Conservation (phyloP, 768 basidiomycete genomes). For the Jaapia argillacea region DNA sequence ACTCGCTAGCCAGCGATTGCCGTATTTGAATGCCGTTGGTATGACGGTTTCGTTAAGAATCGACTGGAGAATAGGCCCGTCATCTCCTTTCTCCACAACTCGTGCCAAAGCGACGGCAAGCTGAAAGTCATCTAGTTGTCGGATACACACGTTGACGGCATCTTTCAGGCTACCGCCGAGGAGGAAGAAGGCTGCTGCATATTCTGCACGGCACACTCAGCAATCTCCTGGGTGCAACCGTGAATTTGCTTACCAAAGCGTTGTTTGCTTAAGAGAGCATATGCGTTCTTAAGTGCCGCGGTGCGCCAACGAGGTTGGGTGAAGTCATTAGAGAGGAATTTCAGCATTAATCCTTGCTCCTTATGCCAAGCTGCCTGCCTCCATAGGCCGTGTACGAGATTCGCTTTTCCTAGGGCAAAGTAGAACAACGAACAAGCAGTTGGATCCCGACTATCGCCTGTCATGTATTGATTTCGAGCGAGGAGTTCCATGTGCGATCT, state of each 20-base stretch:
- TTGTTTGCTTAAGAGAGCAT: conserved; percentile 81
- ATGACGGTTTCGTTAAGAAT: conserved; percentile 71
- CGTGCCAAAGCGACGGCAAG: conserved; percentile 83
- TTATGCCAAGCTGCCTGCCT: conserved; percentile 90
- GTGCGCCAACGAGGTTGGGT: conserved; percentile 75
- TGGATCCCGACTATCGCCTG: conserved; percentile 80
- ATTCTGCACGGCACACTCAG: conserved; percentile 45
- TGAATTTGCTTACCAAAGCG: conserved; percentile 64
- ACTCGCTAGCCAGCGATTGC: conserved; percentile 88
- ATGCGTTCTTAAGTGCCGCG: conserved; percentile 95
- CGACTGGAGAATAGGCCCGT: conserved; percentile 64
- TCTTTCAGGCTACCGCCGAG: conserved; percentile 84
- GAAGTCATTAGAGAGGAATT: conserved; percentile 90
- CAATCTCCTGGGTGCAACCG: background rate
- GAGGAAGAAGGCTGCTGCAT: conserved; percentile 97
- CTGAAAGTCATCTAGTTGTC: conserved; percentile 83
- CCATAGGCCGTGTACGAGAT: conserved; percentile 93
- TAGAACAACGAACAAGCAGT: conserved; percentile 85
- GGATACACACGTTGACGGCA: conserved; percentile 84
- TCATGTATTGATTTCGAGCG: conserved; percentile 90
- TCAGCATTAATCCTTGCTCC: conserved; percentile 83
- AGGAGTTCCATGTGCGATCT: conserved; percentile 76
- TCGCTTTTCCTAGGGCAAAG: conserved; percentile 88
- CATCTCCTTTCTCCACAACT: conserved; percentile 71
- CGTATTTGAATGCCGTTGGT: conserved; percentile 76